phyloP scores from a whole-genome alignment of 2,329 filamentous ascomycete genomes.

The Cladosporium sp. region DNA sequence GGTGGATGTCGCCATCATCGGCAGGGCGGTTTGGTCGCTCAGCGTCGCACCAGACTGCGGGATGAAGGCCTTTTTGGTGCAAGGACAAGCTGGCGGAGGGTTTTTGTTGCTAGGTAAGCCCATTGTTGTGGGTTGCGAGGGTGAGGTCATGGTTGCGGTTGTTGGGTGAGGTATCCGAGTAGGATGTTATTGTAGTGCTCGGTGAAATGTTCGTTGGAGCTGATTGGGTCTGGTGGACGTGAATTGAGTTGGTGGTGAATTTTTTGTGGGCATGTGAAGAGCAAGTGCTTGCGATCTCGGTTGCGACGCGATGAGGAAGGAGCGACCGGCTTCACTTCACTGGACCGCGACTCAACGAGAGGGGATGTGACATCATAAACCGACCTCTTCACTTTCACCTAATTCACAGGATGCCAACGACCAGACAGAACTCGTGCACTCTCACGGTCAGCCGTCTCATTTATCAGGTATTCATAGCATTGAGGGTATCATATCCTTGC shows the following conservation, averaged over 20 bases:
- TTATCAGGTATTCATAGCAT: not conserved
- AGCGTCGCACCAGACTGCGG: not conserved
- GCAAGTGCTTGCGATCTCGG: not conserved
- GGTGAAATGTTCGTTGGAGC: not conserved
- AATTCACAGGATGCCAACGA: not conserved
- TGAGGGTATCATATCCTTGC: not conserved
- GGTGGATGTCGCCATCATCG: not conserved
- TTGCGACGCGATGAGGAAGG: not conserved
- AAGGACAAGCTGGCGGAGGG: not conserved
- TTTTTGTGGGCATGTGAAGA: not conserved
- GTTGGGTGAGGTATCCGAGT: not conserved
- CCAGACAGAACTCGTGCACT: not conserved
- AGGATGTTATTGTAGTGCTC: not conserved
- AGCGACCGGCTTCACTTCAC: not conserved
- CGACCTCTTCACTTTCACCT: not conserved
- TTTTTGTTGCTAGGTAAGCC: not conserved
- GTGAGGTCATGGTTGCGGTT: not conserved
- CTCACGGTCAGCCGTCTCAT: not conserved
- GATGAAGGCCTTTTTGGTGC: not conserved
- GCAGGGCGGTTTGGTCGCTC: not conserved
- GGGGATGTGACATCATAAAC: not conserved
- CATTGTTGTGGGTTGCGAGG: not conserved
- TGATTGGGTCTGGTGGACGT: not conserved
- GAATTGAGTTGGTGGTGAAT: not conserved
- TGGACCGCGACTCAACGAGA: not conserved